phyloP scores from a whole-genome alignment of 345 rosid species.

The Bruguiera gymnorhiza region DNA sequence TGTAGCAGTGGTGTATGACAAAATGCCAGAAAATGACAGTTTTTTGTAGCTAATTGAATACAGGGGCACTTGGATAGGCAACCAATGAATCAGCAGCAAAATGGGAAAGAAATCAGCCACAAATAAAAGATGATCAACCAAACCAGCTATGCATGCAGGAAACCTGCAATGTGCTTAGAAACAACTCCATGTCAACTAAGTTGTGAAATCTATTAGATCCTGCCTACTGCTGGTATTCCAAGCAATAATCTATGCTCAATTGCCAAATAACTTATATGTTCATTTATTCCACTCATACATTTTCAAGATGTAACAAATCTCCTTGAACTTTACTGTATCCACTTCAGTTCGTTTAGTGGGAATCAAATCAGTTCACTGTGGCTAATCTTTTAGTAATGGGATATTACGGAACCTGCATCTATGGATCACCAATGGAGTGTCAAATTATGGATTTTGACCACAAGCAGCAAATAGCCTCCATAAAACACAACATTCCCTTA shows the following conservation, averaged over 20 bases:
- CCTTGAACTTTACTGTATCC: neutral
- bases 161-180: neutral
- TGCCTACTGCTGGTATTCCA: neutral
- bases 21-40: too few relatives aligned
- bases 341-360: neutral
- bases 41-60: too few relatives aligned
- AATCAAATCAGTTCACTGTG: neutral
- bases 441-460: conserved; percentile 1
- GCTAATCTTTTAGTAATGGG: neutral
- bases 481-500: neutral
- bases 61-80: neutral
- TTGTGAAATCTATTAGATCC: neutral
- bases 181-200: neutral
- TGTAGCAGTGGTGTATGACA: too few relatives aligned
- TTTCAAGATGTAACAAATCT: neutral
- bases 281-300: neutral
- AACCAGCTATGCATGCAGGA: neutral
- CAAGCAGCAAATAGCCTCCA: conserved; percentile 5
- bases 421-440: neutral
- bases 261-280: neutral
- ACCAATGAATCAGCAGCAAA: neutral
- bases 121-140: neutral
- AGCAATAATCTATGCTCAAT: neutral
- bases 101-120: neutral
- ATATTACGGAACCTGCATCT: neutral